Base-by-base conservation (phyloP, 768 basidiomycete genomes). In the Leccinum fibrillosum region DNA sequence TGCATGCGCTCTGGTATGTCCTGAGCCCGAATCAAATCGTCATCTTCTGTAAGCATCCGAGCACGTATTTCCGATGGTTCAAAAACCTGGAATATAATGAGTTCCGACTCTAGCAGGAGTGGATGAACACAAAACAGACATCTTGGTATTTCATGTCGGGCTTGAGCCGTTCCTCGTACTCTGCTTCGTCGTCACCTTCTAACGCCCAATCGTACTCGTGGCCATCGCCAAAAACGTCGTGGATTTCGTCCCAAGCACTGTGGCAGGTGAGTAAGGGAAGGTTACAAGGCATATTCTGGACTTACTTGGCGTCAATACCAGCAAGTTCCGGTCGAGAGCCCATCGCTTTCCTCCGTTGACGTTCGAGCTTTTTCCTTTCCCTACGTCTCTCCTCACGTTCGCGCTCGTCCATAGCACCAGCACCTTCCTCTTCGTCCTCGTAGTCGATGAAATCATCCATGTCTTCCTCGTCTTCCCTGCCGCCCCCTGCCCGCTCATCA, bases 1-100 rank as follows among this genome's bases (percentile, higher is more conserved):
- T 96, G 94, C 89, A 95, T 94, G 50, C 97, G 89, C 70, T 99
- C 97, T 1, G 97, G 97, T 37, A 92, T 85, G 74, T 98, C 97
- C 68, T 83, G 85, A 17, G 82, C 85, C 49, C 95, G 88, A 60
- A 99, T 95, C 49, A 92, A 77, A 66, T 96, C 92, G 72, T 99
- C 97, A 57, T 92, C 93, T 62, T 94, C 93, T 3, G 94, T 96
- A 28, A 98, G 78, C 78, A 92, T 80, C 42, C 91, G 84, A 59
- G 87, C 88, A 53, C 85, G 86, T 69, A 99, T 98, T 77, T 98
- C 94, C 11, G 95, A 90, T 1, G 97, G 97, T 69, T 99, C 97
- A 64, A 98, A 99, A 60, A 98, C 93, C 94, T 98, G 65, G 12
- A 52, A 61, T 55, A 51, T 45, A 17, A 55, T 56, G 54, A 56